phyloP scores from a whole-genome alignment of 306 rosid genomes.

The Cotoneaster glaucophyllus region DNA sequence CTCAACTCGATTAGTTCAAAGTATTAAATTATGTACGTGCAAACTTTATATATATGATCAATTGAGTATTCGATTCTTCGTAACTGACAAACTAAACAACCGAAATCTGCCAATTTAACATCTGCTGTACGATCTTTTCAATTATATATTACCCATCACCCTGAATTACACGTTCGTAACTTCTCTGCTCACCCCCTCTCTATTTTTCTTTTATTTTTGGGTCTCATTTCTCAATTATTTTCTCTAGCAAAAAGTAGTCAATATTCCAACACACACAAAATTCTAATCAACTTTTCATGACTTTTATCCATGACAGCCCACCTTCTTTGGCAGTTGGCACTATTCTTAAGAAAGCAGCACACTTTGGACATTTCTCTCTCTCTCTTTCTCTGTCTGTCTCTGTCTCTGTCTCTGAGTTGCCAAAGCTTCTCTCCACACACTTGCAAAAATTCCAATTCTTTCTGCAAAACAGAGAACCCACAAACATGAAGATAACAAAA shows the following conservation, averaged over 20 bases:
- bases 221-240: background rate
- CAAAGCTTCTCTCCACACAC: conserved; percentile 2
- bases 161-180: background rate
- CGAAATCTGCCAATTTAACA: no score
- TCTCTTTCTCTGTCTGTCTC: no score
- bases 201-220: background rate
- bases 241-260: background rate
- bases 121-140: no score
- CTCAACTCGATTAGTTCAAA: no score
- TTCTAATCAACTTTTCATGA: background rate
- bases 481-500: background rate
- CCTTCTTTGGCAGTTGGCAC: background rate
- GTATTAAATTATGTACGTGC: no score
- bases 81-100: no score
- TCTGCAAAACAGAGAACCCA: background rate
- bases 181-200: no score
- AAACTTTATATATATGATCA: no score
- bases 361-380: conserved; percentile 1
- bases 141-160: background rate
- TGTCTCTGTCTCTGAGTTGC: background rate
- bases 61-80: no score
- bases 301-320: background rate
- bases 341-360: background rate
- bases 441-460: background rate
- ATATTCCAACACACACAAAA: background rate